Evolutionary conservation across 306 rosid species (phyloP).

Genomic region (Neltuma alba): DNA sequence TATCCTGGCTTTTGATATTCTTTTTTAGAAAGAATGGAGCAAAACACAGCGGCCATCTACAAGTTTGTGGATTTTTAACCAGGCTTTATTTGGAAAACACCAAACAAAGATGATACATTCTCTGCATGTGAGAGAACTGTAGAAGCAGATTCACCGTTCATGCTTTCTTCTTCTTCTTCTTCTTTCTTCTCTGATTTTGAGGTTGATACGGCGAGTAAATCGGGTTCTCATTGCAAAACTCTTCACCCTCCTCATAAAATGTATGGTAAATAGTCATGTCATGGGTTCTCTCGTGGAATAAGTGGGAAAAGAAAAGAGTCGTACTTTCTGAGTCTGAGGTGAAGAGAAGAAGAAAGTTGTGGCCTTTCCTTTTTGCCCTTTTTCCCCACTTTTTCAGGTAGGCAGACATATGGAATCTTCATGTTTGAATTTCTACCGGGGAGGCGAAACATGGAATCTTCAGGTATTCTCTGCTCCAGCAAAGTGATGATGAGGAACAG

Average conservation of each 20-base stretch:
- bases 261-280: not conserved
- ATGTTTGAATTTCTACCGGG: not conserved
- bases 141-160: not conserved
- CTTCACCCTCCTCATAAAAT: not conserved
- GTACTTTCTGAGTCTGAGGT: not conserved
- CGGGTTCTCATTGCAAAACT: not conserved
- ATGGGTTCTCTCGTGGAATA: not conserved
- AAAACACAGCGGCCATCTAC: not conserved
- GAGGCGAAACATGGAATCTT: not conserved
- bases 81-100: slow-evolving; percentile 1
- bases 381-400: too few species aligned
- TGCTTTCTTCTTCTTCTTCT: not conserved
- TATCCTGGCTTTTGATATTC: not conserved
- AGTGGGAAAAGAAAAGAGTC: not conserved
- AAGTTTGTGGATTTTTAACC: not conserved
- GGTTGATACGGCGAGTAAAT: not conserved
- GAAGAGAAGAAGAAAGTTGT: not conserved
- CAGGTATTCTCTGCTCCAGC: not conserved
- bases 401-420: too few species aligned
- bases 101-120: not conserved
- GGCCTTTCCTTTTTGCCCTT: too few species aligned
- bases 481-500: not conserved
- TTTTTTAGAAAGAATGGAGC: not conserved
- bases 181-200: too few species aligned
- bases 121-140: not conserved